Evolutionary conservation across 1,139 yeast species (phyloP), one percentile per base, ranked within the genome.

Genomic region (Diutina catenulata): DNA sequence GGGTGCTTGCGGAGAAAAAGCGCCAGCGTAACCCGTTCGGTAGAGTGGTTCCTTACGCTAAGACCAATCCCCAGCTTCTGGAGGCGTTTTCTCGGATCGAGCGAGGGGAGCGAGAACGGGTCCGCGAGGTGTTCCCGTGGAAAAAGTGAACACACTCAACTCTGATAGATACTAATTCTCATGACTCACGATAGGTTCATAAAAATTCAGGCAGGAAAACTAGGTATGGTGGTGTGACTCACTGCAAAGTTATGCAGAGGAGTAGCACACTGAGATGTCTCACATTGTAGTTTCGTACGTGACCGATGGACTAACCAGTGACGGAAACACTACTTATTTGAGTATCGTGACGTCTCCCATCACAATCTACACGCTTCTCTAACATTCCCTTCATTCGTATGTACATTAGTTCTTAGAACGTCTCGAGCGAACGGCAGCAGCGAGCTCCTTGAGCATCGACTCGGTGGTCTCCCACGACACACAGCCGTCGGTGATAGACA

Each of bases 401-500:
- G 14, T 28, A 29, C 23, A 10, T 18, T 19, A 13, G 25, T 13
- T 36, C 27, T 38, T 37, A 3, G 31, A 36, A 68, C 95, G 80
- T 75, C 96, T 82, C 41, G 70, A 58, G 60, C 74, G 74, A 33
- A 88, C 95, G 41, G 97, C 94, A 38, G 62, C 70, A 40, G 95
- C 81, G 50, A 91, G 73, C 47, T 78, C 76, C 38, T 66, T 73
- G 55, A 91, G 76, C 77, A 88, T 88, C 22, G 56, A 66, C 37
- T 72, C 94, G 37, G 98, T 91, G 38, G 83, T 67, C 45, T 86
- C 95, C 94, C 95, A 87, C 41, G 81, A 70, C 40, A 91, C 94
- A 68, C 98, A 91, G 25, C 93, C 95, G 59, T 91, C 98, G 42
- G 98, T 91, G 59, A 91, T 86, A 41, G 94, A 81, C 43, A 87